Percentiles rank a stretch among this genome's conserved stretches.
These are phyloP conservation scores for Hypocrella siamensis DNA, from an alignment of 2,329 filamentous ascomycete genomes.

Conservation along the genomic window DNA sequence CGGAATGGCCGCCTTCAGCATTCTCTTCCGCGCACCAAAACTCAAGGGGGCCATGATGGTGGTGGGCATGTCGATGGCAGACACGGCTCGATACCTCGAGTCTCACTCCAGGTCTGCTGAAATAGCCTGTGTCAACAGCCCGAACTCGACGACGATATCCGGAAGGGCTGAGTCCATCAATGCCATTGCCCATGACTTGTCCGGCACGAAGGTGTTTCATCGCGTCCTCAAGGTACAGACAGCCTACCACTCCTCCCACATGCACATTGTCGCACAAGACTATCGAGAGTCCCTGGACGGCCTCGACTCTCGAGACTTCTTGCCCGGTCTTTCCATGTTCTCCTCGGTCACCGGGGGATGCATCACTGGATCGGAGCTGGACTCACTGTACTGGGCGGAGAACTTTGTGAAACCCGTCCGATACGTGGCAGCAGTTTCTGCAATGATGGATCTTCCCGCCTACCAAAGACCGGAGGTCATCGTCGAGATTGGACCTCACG, in stretches of 20 bases:
- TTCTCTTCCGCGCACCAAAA: constrained; percentile 11
- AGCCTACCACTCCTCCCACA: constrained; percentile 30
- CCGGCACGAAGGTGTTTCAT: constrained; percentile 15
- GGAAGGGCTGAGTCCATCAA: constrained; percentile 18
- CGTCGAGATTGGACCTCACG: constrained; percentile 25
- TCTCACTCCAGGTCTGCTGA: constrained; percentile 10
- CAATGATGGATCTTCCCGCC: constrained; percentile 14
- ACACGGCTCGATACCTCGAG: constrained; percentile 13
- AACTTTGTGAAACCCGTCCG: constrained; percentile 30
- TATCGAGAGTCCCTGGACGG: constrained; percentile 15
- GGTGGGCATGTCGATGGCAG: constrained; percentile 16
- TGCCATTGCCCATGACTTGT: constrained; percentile 15
- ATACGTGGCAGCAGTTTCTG: constrained; percentile 23
- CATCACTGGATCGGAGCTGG: constrained; percentile 12
- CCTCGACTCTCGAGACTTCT: constrained; percentile 7
- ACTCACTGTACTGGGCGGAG: constrained; percentile 25
- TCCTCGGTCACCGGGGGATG: constrained; percentile 22
- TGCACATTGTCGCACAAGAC: constrained; percentile 20
- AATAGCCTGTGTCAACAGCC: constrained; percentile 29
- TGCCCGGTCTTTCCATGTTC: constrained; percentile 17
- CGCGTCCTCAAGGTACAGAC: constrained; percentile 19
- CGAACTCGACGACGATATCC: constrained; percentile 26
- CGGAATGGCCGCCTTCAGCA: constrained; percentile 17
- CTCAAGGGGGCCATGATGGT: constrained; percentile 26
- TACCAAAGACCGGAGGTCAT: constrained; percentile 17